Conservation (phyloP, 176 grass and related monocot genomes). For the Aegilops bicornis region DNA sequence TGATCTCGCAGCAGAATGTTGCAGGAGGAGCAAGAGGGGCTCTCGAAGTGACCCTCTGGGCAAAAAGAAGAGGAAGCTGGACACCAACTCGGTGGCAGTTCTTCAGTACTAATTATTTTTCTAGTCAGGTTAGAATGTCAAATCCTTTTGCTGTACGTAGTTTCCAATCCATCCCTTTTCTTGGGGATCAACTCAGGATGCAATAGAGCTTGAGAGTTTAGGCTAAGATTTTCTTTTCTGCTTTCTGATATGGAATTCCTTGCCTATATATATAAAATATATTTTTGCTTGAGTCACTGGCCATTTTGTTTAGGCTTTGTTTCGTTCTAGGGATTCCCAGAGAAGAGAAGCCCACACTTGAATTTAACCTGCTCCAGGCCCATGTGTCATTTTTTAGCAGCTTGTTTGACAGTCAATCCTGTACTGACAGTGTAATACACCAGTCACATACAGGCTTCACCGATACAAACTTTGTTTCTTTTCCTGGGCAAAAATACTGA, state of each 20-base stretch:
- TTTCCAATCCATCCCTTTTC: neutral
- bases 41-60: conserved; percentile 26
- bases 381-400: neutral
- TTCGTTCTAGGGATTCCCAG: neutral
- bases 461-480: neutral
- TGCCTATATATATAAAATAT: conserved; percentile 7
- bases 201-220: neutral
- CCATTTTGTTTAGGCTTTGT: conserved; percentile 7
- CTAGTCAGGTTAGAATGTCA: neutral
- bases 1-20: conserved; percentile 21
- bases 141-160: conserved; percentile 23
- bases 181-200: neutral
- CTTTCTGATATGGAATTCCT: conserved; percentile 11
- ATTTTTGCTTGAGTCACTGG: neutral
- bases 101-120: conserved; percentile 23
- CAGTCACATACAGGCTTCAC: neutral
- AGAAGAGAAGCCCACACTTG: neutral
- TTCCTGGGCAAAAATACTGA: neutral
- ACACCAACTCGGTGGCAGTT: conserved; percentile 26
- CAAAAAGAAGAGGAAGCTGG: conserved; percentile 47
- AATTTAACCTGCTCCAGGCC: neutral
- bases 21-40: too few species aligned
- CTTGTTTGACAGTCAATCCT: neutral
- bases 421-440: neutral
- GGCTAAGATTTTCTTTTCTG: neutral